Evolutionary conservation across 371 early-diverging fungal genomes (phyloP).

Genomic region (Syncephalis plumigaleata): DNA sequence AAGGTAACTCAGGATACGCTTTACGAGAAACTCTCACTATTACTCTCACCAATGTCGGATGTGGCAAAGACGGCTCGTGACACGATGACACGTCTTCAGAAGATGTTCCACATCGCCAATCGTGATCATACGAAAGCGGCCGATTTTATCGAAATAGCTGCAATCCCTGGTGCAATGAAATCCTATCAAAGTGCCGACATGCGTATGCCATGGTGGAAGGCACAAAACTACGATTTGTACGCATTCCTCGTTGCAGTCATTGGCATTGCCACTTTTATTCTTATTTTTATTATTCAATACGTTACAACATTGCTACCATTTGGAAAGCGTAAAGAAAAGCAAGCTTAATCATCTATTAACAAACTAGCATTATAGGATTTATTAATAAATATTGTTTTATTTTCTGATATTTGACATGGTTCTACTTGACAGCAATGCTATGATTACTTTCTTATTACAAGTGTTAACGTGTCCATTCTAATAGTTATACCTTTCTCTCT

Average conservation of each 20-base stretch:
- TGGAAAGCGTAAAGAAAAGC: too few species aligned
- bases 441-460: too few species aligned
- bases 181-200: neutral
- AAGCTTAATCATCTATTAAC: too few species aligned
- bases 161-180: neutral
- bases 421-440: too few species aligned
- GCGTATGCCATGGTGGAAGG: conserved; percentile 2
- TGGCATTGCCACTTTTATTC: too few species aligned
- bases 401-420: too few species aligned
- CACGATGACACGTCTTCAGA: neutral
- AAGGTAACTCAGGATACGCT: neutral
- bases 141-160: neutral
- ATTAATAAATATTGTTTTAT: too few species aligned
- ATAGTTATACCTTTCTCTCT: too few species aligned
- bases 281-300: too few species aligned
- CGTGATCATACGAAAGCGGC: neutral
- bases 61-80: neutral
- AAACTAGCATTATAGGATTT: too few species aligned
- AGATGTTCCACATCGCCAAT: neutral
- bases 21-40: neutral
- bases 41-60: neutral
- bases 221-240: neutral
- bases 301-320: too few species aligned
- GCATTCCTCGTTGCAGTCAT: neutral
- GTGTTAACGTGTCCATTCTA: too few species aligned